These are phyloP conservation scores for Lactifluus piperatus DNA, from an alignment of 768 basidiomycete genomes.

Conservation along the genomic window DNA sequence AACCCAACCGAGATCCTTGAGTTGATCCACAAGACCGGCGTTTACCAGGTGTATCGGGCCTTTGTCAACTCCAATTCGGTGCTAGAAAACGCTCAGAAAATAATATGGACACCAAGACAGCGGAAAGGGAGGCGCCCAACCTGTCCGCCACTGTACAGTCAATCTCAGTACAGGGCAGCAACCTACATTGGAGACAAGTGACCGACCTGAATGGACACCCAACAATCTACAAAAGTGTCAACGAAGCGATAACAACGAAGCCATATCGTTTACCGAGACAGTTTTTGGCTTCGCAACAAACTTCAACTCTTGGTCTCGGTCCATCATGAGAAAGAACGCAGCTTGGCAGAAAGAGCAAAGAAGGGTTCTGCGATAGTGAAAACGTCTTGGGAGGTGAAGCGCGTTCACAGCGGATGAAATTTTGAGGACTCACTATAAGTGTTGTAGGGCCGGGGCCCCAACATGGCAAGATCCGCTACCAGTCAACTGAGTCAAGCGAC, in stretches of 20 bases:
- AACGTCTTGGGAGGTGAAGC: neutral
- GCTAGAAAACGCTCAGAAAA: slow-evolving; percentile 33
- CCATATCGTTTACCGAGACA: slow-evolving; percentile 44
- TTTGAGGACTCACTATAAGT: neutral
- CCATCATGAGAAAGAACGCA: neutral
- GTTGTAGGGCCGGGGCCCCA: neutral
- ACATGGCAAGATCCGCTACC: neutral
- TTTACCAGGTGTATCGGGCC: slow-evolving; percentile 85
- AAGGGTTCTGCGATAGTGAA: neutral
- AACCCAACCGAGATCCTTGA: slow-evolving; percentile 75
- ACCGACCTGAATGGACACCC: slow-evolving; percentile 93
- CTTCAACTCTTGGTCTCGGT: slow-evolving; percentile 18
- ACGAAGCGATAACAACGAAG: neutral
- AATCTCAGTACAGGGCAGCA: neutral
- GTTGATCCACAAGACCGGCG: slow-evolving; percentile 74
- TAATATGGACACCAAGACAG: slow-evolving; percentile 3
- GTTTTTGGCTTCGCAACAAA: slow-evolving; percentile 69
- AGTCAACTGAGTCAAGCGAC: neutral
- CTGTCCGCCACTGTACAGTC: slow-evolving; percentile 49
- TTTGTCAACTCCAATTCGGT: slow-evolving; percentile 72
- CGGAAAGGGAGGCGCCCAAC: slow-evolving; percentile 30
- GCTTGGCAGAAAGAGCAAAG: neutral
- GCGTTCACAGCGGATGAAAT: neutral
- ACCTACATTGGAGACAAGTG: neutral
- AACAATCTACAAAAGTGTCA: slow-evolving; percentile 52